These are phyloP conservation scores for Rhytidhysteron rufulum DNA, from an alignment of 2,329 filamentous ascomycete genomes.

Conservation along the genomic window DNA sequence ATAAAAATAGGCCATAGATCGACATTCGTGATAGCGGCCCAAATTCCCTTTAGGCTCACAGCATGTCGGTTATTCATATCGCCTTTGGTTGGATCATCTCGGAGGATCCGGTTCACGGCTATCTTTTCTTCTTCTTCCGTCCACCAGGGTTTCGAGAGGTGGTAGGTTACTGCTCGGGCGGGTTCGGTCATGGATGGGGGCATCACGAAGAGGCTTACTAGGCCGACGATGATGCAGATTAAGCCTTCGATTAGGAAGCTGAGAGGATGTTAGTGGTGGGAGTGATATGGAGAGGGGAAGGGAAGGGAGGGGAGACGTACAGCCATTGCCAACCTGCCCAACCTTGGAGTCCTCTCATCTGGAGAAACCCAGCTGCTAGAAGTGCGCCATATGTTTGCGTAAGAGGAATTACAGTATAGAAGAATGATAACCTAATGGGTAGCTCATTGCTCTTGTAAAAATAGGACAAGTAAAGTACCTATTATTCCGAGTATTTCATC, in stretches of 20 bases:
- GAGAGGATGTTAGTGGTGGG: too few species aligned
- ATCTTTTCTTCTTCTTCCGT: too few species aligned
- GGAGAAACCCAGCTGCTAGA: conserved; percentile 43
- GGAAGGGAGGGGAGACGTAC: too few species aligned
- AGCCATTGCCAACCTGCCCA: conserved; percentile 49
- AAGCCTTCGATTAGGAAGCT: too few species aligned
- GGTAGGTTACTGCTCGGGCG: too few species aligned
- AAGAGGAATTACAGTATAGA: conserved; percentile 58
- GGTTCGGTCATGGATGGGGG: conserved; percentile 1
- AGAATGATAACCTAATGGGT: conserved; percentile 56
- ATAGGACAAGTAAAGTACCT: conserved; percentile 60
- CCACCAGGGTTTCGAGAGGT: conserved; percentile 2
- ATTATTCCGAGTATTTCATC: too few species aligned
- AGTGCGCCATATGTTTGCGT: conserved; percentile 44
- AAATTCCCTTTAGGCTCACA: conserved; percentile 25
- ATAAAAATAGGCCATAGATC: too few species aligned
- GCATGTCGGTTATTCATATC: conserved; percentile 36
- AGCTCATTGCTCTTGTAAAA: conserved; percentile 65
- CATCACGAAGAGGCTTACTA: conserved; percentile 40
- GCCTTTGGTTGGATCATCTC: conserved; percentile 17
- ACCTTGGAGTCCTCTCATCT: conserved; percentile 39
- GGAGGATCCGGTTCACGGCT: conserved; percentile 5
- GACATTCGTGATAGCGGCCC: too few species aligned
- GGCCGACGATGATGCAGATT: conserved; percentile 53
- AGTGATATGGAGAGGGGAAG: too few species aligned